These are phyloP conservation scores for Fusarium sterilihyphosum DNA, from an alignment of 2,329 filamentous ascomycete species.

Conservation along the genomic window DNA sequence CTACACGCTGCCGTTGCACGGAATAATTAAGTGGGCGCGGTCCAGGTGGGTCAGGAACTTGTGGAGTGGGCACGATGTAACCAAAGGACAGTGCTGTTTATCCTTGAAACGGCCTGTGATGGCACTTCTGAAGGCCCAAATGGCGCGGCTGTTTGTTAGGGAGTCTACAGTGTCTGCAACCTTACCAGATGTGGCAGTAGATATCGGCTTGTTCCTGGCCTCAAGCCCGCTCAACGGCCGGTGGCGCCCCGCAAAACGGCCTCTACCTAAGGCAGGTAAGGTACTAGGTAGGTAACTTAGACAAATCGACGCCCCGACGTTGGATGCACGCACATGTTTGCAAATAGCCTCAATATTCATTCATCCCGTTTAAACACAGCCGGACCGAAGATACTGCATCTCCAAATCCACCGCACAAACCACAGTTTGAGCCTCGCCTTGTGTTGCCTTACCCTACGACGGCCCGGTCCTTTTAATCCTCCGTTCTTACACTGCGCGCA, in stretches of 20 bases:
- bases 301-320: neutral
- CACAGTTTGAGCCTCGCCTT: neutral
- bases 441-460: slow-evolving; percentile 4
- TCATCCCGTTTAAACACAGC: neutral
- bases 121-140: neutral
- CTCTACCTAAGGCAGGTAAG: neutral
- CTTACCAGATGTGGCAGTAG: slow-evolving; percentile 18
- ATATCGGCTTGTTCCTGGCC: slow-evolving; percentile 27
- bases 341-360: slow-evolving; percentile 25
- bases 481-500: neutral
- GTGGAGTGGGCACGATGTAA: slow-evolving; percentile 41
- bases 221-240: slow-evolving; percentile 6
- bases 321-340: neutral
- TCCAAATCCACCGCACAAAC: neutral
- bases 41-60: slow-evolving; percentile 36
- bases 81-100: slow-evolving; percentile 26
- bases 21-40: slow-evolving; percentile 29
- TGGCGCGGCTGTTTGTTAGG: neutral
- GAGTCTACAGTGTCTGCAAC: slow-evolving; percentile 25
- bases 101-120: neutral
- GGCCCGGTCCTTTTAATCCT: slow-evolving; percentile 29
- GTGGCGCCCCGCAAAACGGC: slow-evolving; percentile 27
- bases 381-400: neutral
- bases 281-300: too few relatives aligned
- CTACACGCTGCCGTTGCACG: slow-evolving; percentile 15